Base-by-base conservation (phyloP, 1,284 basidiomycete species). In the Papiliotrema terrestris region DNA sequence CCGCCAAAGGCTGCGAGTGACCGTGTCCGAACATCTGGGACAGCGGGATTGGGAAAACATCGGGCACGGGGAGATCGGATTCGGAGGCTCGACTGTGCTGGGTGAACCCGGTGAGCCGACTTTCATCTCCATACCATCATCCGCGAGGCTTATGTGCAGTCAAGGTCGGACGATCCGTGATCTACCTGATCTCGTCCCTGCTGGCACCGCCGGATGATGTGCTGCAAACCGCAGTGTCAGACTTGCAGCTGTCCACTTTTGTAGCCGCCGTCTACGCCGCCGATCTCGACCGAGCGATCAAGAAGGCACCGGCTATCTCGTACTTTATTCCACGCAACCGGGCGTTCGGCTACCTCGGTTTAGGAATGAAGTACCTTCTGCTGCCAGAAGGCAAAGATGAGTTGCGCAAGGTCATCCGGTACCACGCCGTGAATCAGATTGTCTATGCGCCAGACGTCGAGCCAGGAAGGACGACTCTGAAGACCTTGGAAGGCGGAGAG, bases 131-230 rank as follows among this genome's bases (percentile, higher is more conserved):
- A 13, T 48, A n/a, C 13, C 19, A 2, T 45, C 3, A 41, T 32
- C 14, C 26, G 22, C 19, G 32, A 32, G 32, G 45, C 37, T 26
- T 3, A 23, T 22, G 9, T 19, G n/a, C 17, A 57, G 55, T 58
- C 37, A 46, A 50, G 44, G 50, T 49, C 22, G 84, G 89, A 57
- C 86, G 88, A 54, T 86, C 87, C 8, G 71, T 94, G 58, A 87
- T 99, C 60, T 99, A 98, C 76, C 87, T 98, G 63, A 78, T 98
- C 44, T 89, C 91, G 0, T 83, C 86, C 35, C 85, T 93, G 0
- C 80, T 98, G 22, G 80, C 84, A 8, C 89, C 91, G 15, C 96
- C 96, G 0, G 79, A 82, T 0, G 89, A 94, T 70, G 83, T 87
- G 15, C 78, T 98, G 37, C 84, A 89, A 68, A 88, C 89, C 2